Evolutionary conservation across 75 land plant genomes (phyloP), one percentile per base, ranked within the genome.

Genomic region (Adiantum capillusveneris): DNA sequence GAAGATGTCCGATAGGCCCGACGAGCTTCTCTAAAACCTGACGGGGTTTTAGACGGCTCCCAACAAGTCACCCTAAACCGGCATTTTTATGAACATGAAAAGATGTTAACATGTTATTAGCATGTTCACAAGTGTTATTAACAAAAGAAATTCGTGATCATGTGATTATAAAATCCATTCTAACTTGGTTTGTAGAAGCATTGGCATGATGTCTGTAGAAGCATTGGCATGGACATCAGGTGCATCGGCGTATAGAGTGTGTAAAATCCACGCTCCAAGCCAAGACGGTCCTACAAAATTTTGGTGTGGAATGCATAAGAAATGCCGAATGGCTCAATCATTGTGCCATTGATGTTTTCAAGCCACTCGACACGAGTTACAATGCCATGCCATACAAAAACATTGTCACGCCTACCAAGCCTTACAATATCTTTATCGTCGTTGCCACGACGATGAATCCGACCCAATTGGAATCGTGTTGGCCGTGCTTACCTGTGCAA

Each of bases 381-480:
- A 0, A 83, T 90, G 19, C 91, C 96, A 7, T 87, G 46, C 87
- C 91, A 86, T 0, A 75, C 84, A 14, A 90, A 48, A 53, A 64
- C 57, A 18, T 81, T 69, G 62, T 84, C 86, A 0, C 91, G 63
- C 14, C 84, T 71, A n/a, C 83, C 85, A 16, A 83, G 57, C 11
- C 52, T 46, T 9, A 16, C 29, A 26, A 59, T 61, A 27, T 83
- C 36, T 2, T 48, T 50, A 25, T 66, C 81, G 28, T 79, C 56
- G 59, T 39, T 13, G 80, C 72, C 6, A 83, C 87, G 0, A 83
- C 86, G 28, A 86, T 75, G 65, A 78, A 86, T 18, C 96, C 96
- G 43, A 90, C 83, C 90, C 83, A 86, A 51, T 79, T 74, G 27
- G 79, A 82, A n/a, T n/a, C n/a, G n/a, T n/a, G n/a, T n/a, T n/a